phyloP scores from a whole-genome alignment of 2,329 filamentous ascomycete genomes.

The Clathrospora elynae region DNA sequence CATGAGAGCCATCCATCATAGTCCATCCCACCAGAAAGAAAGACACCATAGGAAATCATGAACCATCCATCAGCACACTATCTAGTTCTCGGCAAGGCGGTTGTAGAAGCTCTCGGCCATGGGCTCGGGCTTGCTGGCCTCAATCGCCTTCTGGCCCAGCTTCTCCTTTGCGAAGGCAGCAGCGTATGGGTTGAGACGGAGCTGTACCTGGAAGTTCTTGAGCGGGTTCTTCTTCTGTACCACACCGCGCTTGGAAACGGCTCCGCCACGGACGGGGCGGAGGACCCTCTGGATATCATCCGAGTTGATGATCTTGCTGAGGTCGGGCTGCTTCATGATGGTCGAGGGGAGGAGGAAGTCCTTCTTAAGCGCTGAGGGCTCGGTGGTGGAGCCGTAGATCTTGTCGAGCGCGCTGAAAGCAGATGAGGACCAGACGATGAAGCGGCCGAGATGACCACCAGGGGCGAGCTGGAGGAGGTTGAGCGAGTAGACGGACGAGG shows the following conservation, averaged over 20 bases:
- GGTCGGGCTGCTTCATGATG: conserved; percentile 90
- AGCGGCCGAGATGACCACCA: conserved; percentile 97
- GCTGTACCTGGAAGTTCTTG: conserved; percentile 96
- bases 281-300: conserved; percentile 97
- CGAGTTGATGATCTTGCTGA: conserved; percentile 98
- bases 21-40: conserved; percentile 30
- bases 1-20: conserved; percentile 33
- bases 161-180: conserved; percentile 86
- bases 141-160: conserved; percentile 72
- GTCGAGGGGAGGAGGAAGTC: conserved; percentile 97
- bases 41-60: conserved; percentile 35
- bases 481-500: conserved; percentile 86
- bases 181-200: conserved; percentile 98
- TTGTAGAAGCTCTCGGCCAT: conserved; percentile 59
- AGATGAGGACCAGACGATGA: conserved; percentile 97
- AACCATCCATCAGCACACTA: conserved; percentile 28
- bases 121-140: conserved; percentile 65
- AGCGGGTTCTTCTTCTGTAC: conserved; percentile 99
- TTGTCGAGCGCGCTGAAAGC: conserved; percentile 96
- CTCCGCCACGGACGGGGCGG: conserved; percentile 85
- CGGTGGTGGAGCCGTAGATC: conserved; percentile 93
- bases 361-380: conserved; percentile 92
- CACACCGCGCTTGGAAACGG: conserved; percentile 83
- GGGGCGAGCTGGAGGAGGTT: conserved; percentile 99
- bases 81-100: conserved; percentile 56